A percentile compares a stretch with the other conserved stretches of the same genome.
Conservation (phyloP, 495 filamentous ascomycete species). For the Penicillium bovifimosum region DNA sequence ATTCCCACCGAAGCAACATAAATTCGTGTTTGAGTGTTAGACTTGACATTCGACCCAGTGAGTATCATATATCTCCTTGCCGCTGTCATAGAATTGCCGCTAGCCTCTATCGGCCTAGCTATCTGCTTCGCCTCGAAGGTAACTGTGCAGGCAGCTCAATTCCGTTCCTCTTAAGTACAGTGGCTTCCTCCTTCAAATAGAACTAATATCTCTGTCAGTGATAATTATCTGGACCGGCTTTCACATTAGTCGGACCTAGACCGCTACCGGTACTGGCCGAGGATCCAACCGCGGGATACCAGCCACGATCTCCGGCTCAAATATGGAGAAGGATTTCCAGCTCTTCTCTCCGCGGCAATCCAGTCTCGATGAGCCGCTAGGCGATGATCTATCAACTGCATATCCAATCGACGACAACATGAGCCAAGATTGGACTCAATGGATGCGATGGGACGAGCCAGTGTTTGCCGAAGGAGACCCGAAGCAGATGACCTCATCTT, state of each 20-base stretch:
- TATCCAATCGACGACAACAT: slow-evolving; percentile 23
- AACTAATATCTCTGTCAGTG: slow-evolving; percentile 9
- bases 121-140: not conserved
- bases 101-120: not conserved
- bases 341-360: slow-evolving; percentile 34
- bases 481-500: slow-evolving; percentile 20
- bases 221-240: not conserved
- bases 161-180: not conserved
- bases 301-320: slow-evolving; percentile 21
- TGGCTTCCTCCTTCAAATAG: not conserved
- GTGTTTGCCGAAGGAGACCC: slow-evolving; percentile 23
- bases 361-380: slow-evolving; percentile 20
- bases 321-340: slow-evolving; percentile 39
- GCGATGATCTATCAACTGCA: slow-evolving; percentile 10
- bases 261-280: not conserved
- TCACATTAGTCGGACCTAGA: slow-evolving; percentile 3
- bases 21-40: not conserved
- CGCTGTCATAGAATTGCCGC: not conserved
- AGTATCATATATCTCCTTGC: slow-evolving; percentile 5
- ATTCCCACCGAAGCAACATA: not conserved
- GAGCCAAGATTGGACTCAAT: slow-evolving; percentile 45
- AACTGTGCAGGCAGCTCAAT: slow-evolving; percentile 1
- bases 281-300: slow-evolving; percentile 17
- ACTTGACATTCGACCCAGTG: slow-evolving; percentile 4
- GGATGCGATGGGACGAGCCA: slow-evolving; percentile 49